Evolutionary conservation across 257 asterid species (phyloP).

Genomic region (Capsicum pubescens): DNA sequence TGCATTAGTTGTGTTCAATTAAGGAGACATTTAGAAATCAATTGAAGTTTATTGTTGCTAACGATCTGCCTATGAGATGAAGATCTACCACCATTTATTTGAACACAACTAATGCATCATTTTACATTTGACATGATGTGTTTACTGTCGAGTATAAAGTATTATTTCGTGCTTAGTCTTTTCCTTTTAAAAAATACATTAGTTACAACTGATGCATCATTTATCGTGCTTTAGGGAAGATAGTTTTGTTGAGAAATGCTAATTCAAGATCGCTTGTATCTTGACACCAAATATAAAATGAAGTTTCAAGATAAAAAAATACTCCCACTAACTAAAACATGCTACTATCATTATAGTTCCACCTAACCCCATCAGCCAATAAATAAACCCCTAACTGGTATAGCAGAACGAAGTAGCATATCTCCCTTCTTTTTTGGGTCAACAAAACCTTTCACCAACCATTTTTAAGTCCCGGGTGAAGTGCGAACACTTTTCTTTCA

Average conservation of each 20-base stretch:
- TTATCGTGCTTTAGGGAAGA: not conserved
- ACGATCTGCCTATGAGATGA: not conserved
- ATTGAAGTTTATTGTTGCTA: not conserved
- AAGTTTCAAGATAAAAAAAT: not conserved
- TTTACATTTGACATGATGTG: not conserved
- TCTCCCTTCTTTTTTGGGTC: not conserved
- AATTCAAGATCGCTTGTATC: not conserved
- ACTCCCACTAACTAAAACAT: not conserved
- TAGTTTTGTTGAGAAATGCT: not conserved
- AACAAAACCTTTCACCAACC: slow-evolving; percentile 17
- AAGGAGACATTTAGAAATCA: slow-evolving; percentile 14
- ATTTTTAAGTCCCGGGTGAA: not conserved
- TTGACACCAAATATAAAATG: not conserved
- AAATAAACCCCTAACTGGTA: not conserved
- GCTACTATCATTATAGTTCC: not conserved
- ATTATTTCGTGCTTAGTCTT: not conserved
- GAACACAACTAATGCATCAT: not conserved
- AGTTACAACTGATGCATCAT: not conserved
- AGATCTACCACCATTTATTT: not conserved
- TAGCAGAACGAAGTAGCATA: not conserved
- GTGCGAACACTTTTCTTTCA: not conserved
- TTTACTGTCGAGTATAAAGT: not conserved
- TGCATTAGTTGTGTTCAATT: too few relatives aligned
- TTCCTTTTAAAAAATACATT: not conserved
- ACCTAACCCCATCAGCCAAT: slow-evolving; percentile 24